phyloP scores from a whole-genome alignment of 345 rosid species.

The Draba incana region DNA sequence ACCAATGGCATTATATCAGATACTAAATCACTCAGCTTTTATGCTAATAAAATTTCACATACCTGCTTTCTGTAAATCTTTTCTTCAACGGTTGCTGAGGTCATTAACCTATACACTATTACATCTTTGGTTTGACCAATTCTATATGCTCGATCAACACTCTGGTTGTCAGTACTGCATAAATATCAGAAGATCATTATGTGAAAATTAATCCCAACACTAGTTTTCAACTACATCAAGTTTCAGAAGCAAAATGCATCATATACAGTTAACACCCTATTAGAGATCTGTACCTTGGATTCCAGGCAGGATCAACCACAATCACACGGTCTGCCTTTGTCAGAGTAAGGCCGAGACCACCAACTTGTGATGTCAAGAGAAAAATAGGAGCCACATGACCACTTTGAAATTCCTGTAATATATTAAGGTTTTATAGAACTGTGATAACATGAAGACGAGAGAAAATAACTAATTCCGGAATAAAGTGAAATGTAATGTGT shows the following conservation, averaged over 20 bases:
- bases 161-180: slow-evolving; percentile 93
- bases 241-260: slow-evolving; percentile 12
- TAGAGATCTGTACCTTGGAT: slow-evolving; percentile 66
- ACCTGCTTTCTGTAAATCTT: slow-evolving; percentile 98
- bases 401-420: slow-evolving; percentile 79
- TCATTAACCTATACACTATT: slow-evolving; percentile 89
- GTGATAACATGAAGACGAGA: slow-evolving; percentile 33
- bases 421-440: slow-evolving; percentile 20
- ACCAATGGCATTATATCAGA: slow-evolving; percentile 2
- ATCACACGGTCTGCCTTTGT: slow-evolving; percentile 98
- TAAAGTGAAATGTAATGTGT: slow-evolving; percentile 6
- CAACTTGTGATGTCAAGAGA: slow-evolving; percentile 96
- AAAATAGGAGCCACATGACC: slow-evolving; percentile 82
- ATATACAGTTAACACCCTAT: neutral
- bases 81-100: slow-evolving; percentile 97
- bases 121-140: slow-evolving; percentile 97
- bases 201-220: slow-evolving; percentile 1
- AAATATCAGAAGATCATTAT: slow-evolving; percentile 8
- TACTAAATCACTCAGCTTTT: slow-evolving; percentile 20
- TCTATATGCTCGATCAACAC: slow-evolving; percentile 98
- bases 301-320: slow-evolving; percentile 99
- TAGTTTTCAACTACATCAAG: slow-evolving; percentile 17
- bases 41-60: neutral
- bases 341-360: slow-evolving; percentile 98
- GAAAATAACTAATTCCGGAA: slow-evolving; percentile 10